A percentile compares a stretch with the other conserved stretches of the same genome.
Conservation (phyloP, 2,329 filamentous ascomycete genomes). For the Colletotrichum agaves region DNA sequence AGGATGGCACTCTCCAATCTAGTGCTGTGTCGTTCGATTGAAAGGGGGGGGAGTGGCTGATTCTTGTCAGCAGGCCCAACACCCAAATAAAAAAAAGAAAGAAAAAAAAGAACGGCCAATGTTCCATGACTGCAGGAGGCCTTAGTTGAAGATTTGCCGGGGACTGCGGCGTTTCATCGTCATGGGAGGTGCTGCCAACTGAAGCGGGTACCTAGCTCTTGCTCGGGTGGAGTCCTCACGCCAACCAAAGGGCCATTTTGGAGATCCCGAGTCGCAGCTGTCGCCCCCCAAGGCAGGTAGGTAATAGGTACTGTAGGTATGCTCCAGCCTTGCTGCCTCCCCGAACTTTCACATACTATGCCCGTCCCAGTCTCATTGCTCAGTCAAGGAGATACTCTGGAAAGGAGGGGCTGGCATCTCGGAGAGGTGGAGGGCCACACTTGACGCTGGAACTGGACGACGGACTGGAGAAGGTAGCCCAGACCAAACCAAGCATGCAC, state of each 20-base stretch:
- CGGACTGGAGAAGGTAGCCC: conserved; percentile 8
- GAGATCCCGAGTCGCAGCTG: conserved; percentile 23
- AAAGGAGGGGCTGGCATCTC: conserved; percentile 37
- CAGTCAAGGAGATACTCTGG: conserved; percentile 35
- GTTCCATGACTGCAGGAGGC: conserved; percentile 7
- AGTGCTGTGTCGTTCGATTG: neutral
- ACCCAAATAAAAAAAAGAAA: too few relatives aligned
- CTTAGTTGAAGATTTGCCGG: conserved; percentile 33
- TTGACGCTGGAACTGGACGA: neutral
- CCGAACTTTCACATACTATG: conserved; percentile 21
- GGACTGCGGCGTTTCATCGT: conserved; percentile 30
- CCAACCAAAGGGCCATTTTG: conserved; percentile 6
- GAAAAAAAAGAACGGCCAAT: neutral
- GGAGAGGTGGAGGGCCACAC: conserved; percentile 33
- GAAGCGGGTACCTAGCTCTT: conserved; percentile 22
- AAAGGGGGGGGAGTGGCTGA: neutral
- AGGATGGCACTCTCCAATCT: neutral
- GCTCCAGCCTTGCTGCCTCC: conserved; percentile 22
- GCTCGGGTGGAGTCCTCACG: conserved; percentile 26
- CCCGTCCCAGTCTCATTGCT: conserved; percentile 15
- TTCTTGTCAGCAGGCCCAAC: neutral
- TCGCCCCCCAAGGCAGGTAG: too few relatives aligned
- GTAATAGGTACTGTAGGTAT: too few relatives aligned
- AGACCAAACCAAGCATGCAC: neutral
- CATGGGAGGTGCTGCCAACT: conserved; percentile 28